A percentile compares a stretch with the other conserved stretches of the same genome.
phyloP scores from a whole-genome alignment of 2,329 filamentous ascomycete species.

The Monosporascus sp. region DNA sequence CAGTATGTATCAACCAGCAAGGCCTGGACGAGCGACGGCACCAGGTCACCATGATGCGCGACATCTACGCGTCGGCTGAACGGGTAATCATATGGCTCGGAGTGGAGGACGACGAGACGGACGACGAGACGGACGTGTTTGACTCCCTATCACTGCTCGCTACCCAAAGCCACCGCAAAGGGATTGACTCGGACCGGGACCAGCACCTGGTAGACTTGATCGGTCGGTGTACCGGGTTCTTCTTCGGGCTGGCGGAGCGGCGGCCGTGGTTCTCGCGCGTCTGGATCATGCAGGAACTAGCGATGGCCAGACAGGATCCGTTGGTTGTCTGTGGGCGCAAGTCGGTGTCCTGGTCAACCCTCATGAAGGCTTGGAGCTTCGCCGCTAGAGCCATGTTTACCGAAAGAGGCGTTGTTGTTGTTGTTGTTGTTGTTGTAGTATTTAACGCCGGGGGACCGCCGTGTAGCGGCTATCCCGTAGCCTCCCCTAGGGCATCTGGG shows the following conservation, averaged over 20 bases:
- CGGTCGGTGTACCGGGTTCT: slow-evolving; percentile 1
- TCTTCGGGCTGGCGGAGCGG: background rate
- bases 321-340: slow-evolving; percentile 4
- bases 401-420: too few species aligned
- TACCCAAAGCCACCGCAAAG: background rate
- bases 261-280: slow-evolving; percentile 7
- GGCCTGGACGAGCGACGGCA: slow-evolving; percentile 8
- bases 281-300: slow-evolving; percentile 8
- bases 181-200: background rate
- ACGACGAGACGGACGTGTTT: slow-evolving; percentile 3
- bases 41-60: slow-evolving; percentile 9
- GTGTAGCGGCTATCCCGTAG: too few species aligned
- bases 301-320: slow-evolving; percentile 5
- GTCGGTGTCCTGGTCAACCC: slow-evolving; percentile 2
- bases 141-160: slow-evolving; percentile 2
- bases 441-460: too few species aligned
- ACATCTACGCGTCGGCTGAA: slow-evolving; percentile 9
- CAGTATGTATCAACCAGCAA: slow-evolving; percentile 10
- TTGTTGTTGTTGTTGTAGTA: too few species aligned
- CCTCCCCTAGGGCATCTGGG: too few species aligned
- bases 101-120: slow-evolving; percentile 3
- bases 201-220: background rate
- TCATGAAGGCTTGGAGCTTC: slow-evolving; percentile 1
- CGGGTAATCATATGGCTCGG: slow-evolving; percentile 10
- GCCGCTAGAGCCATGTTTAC: background rate